Percentiles rank a stretch among this genome's conserved stretches.
Evolutionary conservation across 2,329 filamentous ascomycete species (phyloP).

Genomic region (Volutella citrinella): DNA sequence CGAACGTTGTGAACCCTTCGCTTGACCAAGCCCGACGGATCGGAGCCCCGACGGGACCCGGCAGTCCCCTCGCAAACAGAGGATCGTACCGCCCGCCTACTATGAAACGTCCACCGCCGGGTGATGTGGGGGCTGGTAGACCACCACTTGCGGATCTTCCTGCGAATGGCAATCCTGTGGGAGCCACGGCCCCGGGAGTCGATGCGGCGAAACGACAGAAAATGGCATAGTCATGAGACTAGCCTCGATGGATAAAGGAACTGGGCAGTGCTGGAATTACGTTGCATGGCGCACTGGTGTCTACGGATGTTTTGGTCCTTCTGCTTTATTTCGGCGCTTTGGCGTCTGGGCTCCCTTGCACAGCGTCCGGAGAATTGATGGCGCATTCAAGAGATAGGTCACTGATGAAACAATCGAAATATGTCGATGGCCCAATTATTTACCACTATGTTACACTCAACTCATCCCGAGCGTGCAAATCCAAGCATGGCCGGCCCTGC

Average conservation of each 20-base stretch:
- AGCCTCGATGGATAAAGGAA: too few species aligned
- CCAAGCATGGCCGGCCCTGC: too few species aligned
- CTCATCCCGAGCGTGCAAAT: too few species aligned
- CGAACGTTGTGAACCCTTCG: conserved; percentile 50
- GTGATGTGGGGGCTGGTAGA: conserved; percentile 29
- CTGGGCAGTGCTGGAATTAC: conserved; percentile 3
- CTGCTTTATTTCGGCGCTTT: too few species aligned
- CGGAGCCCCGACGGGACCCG: conserved; percentile 51
- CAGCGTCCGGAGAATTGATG: too few species aligned
- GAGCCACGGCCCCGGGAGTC: conserved; percentile 25
- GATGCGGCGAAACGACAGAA: conserved; percentile 54
- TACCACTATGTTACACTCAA: too few species aligned
- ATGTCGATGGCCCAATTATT: too few species aligned
- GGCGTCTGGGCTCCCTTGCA: too few species aligned
- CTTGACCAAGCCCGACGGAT: conserved; percentile 55
- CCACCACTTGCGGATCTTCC: conserved; percentile 51
- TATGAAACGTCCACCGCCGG: conserved; percentile 49
- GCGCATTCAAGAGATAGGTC: too few species aligned
- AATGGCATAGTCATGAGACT: conserved; percentile 34
- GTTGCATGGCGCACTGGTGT: conserved; percentile 16
- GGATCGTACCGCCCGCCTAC: conserved; percentile 58
- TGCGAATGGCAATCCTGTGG: conserved; percentile 42
- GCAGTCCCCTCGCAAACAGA: conserved; percentile 58
- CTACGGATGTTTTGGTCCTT: not conserved
- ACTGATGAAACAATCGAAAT: too few species aligned